Conservation (phyloP, 352 stramenopile species). For the Globisporangium recalcitrans region DNA sequence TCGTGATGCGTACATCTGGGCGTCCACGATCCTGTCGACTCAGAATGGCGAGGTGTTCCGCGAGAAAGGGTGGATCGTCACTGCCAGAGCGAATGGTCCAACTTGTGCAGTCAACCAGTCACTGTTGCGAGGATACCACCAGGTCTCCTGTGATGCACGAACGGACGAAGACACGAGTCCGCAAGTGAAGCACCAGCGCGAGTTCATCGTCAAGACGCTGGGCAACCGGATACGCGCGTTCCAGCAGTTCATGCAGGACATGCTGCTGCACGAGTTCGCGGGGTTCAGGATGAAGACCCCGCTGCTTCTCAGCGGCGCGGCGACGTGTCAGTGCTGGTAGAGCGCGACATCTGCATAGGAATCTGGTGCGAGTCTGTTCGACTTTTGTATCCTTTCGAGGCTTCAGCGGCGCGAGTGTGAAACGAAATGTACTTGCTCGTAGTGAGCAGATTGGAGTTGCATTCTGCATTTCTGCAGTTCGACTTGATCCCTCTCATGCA, state of each 20-base stretch:
- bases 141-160: background rate
- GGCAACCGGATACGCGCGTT: background rate
- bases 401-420: too few species aligned
- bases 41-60: background rate
- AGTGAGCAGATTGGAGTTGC: too few species aligned
- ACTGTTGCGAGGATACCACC: background rate
- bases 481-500: too few species aligned
- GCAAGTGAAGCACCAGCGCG: background rate
- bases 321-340: background rate
- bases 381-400: too few species aligned
- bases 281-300: background rate
- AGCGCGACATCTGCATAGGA: too few species aligned
- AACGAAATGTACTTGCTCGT: too few species aligned
- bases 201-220: constrained; percentile 12
- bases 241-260: constrained; percentile 10
- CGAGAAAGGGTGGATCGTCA: constrained; percentile 1
- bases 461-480: too few species aligned
- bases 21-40: background rate
- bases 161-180: background rate
- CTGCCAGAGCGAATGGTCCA: background rate
- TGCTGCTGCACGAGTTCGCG: constrained; percentile 6
- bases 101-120: background rate
- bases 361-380: too few species aligned
- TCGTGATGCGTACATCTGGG: constrained; percentile 3
- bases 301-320: background rate